Percentiles rank a stretch among this genome's conserved stretches.
Conservation (phyloP, 208 protist species). For the Trypanosoma grayi region DNA sequence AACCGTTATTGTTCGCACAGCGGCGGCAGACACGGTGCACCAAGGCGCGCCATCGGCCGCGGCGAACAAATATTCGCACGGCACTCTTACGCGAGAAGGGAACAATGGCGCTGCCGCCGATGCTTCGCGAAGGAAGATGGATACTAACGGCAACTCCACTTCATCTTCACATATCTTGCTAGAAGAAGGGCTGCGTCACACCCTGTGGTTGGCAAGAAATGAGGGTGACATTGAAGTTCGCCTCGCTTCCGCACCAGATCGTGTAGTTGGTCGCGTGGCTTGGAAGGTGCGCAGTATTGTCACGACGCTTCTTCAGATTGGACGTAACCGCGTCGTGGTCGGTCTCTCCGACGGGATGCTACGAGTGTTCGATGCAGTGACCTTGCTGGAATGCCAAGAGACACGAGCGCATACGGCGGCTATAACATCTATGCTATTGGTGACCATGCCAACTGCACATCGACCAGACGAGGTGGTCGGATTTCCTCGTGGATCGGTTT, state of each 20-base stretch:
- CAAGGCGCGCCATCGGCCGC: not conserved
- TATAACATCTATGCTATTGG: conserved; percentile 51
- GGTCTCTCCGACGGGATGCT: conserved; percentile 55
- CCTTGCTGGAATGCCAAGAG: conserved; percentile 25
- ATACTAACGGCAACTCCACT: not conserved
- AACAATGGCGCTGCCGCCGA: not conserved
- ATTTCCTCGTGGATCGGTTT: conserved; percentile 29
- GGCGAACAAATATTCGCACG: not conserved
- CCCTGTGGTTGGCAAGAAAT: conserved; percentile 52
- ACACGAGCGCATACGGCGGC: conserved; percentile 40
- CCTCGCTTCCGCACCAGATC: conserved; percentile 33
- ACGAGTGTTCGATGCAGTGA: conserved; percentile 43
- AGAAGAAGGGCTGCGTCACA: conserved; percentile 25
- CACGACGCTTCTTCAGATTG: conserved; percentile 49
- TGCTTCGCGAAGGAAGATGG: not conserved
- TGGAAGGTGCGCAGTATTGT: conserved; percentile 25
- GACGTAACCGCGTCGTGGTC: conserved; percentile 51
- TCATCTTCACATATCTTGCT: not conserved
- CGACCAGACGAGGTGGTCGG: not conserved
- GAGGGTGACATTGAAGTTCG: conserved; percentile 73
- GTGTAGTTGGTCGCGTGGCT: conserved; percentile 33
- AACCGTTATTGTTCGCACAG: conserved; percentile 34
- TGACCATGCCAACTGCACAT: conserved; percentile 23
- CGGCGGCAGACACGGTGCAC: conserved; percentile 6
- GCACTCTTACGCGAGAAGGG: not conserved